Evolutionary conservation across 2,329 filamentous ascomycete genomes (phyloP), one percentile per base, ranked within the genome.

Genomic region (Sporothrix variecibatus): DNA sequence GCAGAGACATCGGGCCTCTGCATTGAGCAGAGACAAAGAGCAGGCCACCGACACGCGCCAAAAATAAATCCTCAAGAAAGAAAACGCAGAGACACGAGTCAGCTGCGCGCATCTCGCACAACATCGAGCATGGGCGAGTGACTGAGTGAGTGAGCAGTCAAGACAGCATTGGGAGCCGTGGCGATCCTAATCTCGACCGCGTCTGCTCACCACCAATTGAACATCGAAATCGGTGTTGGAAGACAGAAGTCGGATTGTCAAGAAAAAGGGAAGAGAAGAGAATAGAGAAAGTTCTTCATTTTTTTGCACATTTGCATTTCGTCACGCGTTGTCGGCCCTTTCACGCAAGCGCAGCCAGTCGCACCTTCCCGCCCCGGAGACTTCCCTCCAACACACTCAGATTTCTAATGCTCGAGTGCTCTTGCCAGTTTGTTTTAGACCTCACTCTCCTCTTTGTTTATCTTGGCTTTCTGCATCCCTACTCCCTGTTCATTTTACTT

Each of bases 131-230:
- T 34, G 56, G 56, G 34, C 60, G 62, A 20, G n/a, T 67, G 62
- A 67, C n/a, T 46, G 62, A 46, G 62, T 67, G 62, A 67, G 38
- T 46, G 62, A 46, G 62, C 62, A 67, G 62, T 38, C 11, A 9
- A 31, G 31, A 62, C 58, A 38, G 31, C 28, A 6, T 38, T 53
- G 6, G 20, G 31, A 56, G 28, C 23, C 20, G 20, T n/a, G 71
- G 60, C 71, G 71, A 73, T 73, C 71, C 62, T 49, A 73, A 73
- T 73, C 34, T 46, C 34, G 68, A 34, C 46, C 60, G 15, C 62
- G 15, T 34, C 8, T 62, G 56, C 5, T 26, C 38, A 20, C 69
- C 49, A 17, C 9, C n/a, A 23, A n/a, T 58, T 58, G 23, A 46
- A 46, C 68, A 60, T 60, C 34, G 28, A 28, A 58, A 43, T 71